Base-by-base conservation (phyloP, 2,329 filamentous ascomycete species). In the Tolypocladium ovalisporum region DNA sequence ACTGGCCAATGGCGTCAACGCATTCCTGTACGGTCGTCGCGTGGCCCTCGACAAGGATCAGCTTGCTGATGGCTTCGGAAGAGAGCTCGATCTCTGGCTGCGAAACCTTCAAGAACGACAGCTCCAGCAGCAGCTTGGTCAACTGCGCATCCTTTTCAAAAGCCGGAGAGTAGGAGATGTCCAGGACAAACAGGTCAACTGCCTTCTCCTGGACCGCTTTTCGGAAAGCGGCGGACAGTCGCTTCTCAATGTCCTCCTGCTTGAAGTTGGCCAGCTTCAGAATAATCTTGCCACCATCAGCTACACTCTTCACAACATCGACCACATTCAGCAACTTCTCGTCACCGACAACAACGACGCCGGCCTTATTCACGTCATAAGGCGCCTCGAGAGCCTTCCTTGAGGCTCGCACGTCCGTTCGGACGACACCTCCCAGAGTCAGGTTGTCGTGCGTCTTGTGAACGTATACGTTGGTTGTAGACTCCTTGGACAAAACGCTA, bases 171-270 rank as follows among this genome's bases (percentile, higher is more conserved):
- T 79, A 79, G 1, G 86, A 77, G 7, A 87, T 78, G 68, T 99
- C 90, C 17, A 97, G 72, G 37, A 95, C 75, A 64, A 86, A 88
- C 39, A 99, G 79, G 61, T 86, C 76, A 37, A 92, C 76, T 37
- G 81, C 79, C 71, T 89, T 90, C 66, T 84, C 79, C 56, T 84
- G 83, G 54, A 97, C 74, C 17, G 81, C 78, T 72, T 88, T 90
- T 68, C 88, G 86, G 62, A 94, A 82, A 52, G 77, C 71, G 40
- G 80, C 78, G 2, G 90, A 83, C 7, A 99, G 77, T 65, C 89
- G 86, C 81, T 95, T 96, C 76, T 97, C 93, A 8, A 92, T 71
- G 39, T 97, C 91, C 51, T 95, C 93, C 55, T 90, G 84, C 75
- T 96, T 96, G 70, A 90, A 84, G 63, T 85, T 86, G 34, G 89